phyloP scores from a whole-genome alignment of 192 early-diverging fungal species.

The Coemansia aciculifera region DNA sequence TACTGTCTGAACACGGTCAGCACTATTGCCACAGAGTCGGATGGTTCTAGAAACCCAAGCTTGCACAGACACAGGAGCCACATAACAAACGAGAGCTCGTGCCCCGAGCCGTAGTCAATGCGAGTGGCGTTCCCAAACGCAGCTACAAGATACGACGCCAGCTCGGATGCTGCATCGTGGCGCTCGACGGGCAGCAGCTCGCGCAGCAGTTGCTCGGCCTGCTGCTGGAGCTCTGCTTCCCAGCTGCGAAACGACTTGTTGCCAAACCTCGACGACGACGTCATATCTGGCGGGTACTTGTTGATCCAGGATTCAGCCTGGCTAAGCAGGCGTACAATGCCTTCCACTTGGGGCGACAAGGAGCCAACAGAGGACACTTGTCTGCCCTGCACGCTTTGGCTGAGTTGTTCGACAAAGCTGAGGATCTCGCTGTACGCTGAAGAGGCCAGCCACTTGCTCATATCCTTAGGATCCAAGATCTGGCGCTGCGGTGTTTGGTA shows the following conservation, averaged over 20 bases:
- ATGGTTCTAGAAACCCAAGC: conserved; percentile 59
- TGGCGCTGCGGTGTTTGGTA: conserved; percentile 57
- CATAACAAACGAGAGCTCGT: conserved; percentile 86
- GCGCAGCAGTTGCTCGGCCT: conserved; percentile 23
- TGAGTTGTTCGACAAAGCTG: conserved; percentile 72
- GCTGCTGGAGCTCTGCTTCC: conserved; percentile 57
- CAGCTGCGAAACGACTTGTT: conserved; percentile 89
- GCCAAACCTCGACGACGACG: conserved; percentile 80
- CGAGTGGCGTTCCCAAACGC: conserved; percentile 86
- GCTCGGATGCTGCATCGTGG: conserved; percentile 66
- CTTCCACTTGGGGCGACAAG: conserved; percentile 57
- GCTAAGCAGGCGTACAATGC: conserved; percentile 65
- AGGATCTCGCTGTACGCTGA: conserved; percentile 70
- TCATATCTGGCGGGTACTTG: conserved; percentile 71
- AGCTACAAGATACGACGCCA: conserved; percentile 68
- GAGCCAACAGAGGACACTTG: conserved; percentile 58
- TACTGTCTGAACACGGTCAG: conserved; percentile 76
- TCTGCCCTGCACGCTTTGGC: conserved; percentile 67
- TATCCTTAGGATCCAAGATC: conserved; percentile 61
- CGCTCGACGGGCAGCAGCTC: conserved; percentile 21
- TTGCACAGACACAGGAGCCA: conserved; percentile 82
- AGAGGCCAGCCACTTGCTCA: conserved; percentile 61
- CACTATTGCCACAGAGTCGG: conserved; percentile 75
- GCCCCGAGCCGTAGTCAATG: conserved; percentile 97
- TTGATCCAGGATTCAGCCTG: conserved; percentile 68